Evolutionary conservation across 2,329 filamentous ascomycete species (phyloP), one percentile per base, ranked within the genome.

Genomic region (Rutstroemia sp.): DNA sequence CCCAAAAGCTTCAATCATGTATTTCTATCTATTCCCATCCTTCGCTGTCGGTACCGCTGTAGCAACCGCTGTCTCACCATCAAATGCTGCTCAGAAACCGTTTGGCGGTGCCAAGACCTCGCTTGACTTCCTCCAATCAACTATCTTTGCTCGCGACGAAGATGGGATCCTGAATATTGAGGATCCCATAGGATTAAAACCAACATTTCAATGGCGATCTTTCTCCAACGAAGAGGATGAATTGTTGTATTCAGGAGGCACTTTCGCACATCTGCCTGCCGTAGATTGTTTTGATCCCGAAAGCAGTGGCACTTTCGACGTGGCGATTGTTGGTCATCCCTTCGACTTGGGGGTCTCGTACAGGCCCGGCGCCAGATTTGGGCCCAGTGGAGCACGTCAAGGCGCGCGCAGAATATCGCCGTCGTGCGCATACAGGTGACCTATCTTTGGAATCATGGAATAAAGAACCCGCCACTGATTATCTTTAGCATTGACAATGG

Each of bases 321-420:
- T 68, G 52, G 66, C 63, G 1, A 65, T 68, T 23, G 62, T 68
- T 12, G 66, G 66, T 4, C 65, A 67, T 56, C 65, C 66, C 4
- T 68, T 68, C 54, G 66, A 68, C 57, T 57, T 67, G 0, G 65
- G 65, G 4, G 65, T 67, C 1, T 59, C 64, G 1, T 68, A 68
- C 60, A 55, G 66, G 44, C 65, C 66, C 9, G 66, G 66, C 10
- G 63, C 64, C 17, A 61, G 66, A 51, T 68, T 68, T 57, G 66
- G 66, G 8, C 66, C 66, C 2, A 66, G 65, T 62, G 66, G 63
- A 34, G 65, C 63, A 10, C 54, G 66, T 14, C 61, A 66, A 55
- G 66, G 63, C 37, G 63, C 62, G 14, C 48, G 64, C 27, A 62
- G 65, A 34, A 47, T 68, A 30, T 63, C 60, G 34, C 60, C 62